Evolutionary conservation across 345 rosid species (phyloP), one percentile per base, ranked within the genome.

Genomic region (Linum trigynum): DNA sequence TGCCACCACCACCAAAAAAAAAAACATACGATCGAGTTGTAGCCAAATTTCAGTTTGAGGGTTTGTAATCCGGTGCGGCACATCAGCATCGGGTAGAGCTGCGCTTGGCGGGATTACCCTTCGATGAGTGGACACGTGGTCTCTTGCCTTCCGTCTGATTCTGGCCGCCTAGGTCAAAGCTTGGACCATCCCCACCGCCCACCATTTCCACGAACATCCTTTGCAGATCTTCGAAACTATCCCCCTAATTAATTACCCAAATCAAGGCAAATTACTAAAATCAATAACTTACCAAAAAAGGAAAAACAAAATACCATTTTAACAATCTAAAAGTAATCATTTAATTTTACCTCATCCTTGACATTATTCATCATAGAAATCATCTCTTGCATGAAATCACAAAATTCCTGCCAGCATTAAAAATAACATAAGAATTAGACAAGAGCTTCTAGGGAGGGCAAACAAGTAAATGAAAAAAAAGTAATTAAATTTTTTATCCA

Each of bases 351-450:
- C 92, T 89, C 91, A 71, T 80, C 89, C 73, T 89, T 83, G 57
- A 84, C 89, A 74, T 75, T 85, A 82, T 81, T 80, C 98, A 92
- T 87, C 95, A 92, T 83, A 5, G 91, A 77, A 64, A 92, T 56
- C 98, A 92, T 87, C 81, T 92, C 98, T 81, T 87, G 86, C 95
- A 92, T 87, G 61, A 92, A 89, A 35, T 77, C 92, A 35, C 87
- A 80, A 57, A 92, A 89, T 35, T 82, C 96, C 98, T 92, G 84
- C 35, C 55, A 50, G 32, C 15, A 56, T 7, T 4, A 23, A 23
- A 23, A 23, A 23, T 23, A 23, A 23, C 32, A 23, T 23, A 23
- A 1, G 32, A 23, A 23, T 23, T 23, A 23, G 69, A 15, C 42
- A 63, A 65, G 58, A 67, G 50, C 59, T 61, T 73, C 53, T 63